Evolutionary conservation across 2,329 filamentous ascomycete species (phyloP).

Genomic region (Phoma herbarum): DNA sequence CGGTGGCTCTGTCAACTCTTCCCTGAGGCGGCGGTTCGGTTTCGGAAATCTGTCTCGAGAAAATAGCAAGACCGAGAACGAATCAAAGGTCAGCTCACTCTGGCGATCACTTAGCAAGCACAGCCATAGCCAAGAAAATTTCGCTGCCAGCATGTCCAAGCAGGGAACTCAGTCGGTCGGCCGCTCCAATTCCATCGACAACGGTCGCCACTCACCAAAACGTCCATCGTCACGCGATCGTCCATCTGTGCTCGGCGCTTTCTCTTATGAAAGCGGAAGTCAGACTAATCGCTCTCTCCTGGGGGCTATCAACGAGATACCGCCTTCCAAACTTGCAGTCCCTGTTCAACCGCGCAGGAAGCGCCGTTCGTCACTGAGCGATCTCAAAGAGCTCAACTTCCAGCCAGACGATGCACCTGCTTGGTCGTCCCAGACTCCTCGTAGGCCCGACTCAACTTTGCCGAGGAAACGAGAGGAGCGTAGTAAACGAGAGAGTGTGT

Average conservation of each 20-base stretch:
- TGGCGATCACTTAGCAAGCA: conserved; percentile 91
- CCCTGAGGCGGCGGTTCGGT: conserved; percentile 83
- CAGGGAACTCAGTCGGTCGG: conserved; percentile 67
- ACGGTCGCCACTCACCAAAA: conserved; percentile 61
- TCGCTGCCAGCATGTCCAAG: conserved; percentile 71
- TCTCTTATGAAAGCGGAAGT: conserved; percentile 57
- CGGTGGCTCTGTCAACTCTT: conserved; percentile 81
- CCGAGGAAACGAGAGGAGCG: conserved; percentile 24
- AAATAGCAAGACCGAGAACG: conserved; percentile 76
- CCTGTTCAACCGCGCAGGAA: conserved; percentile 67
- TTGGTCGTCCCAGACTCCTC: conserved; percentile 52
- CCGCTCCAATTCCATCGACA: conserved; percentile 81
- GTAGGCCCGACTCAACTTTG: conserved; percentile 36
- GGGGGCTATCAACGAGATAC: conserved; percentile 62
- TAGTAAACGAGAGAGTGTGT: conserved; percentile 31
- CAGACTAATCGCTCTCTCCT: conserved; percentile 48
- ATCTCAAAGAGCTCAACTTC: conserved; percentile 76
- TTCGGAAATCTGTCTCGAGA: conserved; percentile 79
- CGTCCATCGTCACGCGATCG: conserved; percentile 66
- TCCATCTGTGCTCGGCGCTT: conserved; percentile 58
- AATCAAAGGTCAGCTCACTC: conserved; percentile 77
- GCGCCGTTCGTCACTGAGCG: conserved; percentile 88
- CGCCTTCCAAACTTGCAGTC: conserved; percentile 38
- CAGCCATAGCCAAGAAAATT: conserved; percentile 56
- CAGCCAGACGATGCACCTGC: conserved; percentile 53